Conservation (phyloP, 345 rosid species). For the Citrus unshiu region DNA sequence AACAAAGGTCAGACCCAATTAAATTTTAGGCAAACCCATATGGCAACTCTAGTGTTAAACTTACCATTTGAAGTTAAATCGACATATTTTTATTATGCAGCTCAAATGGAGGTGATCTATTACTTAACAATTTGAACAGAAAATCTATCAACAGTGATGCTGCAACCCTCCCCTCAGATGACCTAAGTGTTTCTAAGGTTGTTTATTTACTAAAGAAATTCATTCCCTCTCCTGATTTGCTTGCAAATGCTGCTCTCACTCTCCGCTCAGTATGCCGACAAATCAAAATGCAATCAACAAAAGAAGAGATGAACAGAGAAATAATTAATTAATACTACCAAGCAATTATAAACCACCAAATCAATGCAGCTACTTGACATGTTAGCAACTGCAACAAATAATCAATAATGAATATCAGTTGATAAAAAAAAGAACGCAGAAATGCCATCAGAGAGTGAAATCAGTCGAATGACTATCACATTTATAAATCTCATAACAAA, state of each 20-base stretch:
- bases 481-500: not conserved
- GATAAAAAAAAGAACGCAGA: not conserved
- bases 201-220: not conserved
- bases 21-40: not conserved
- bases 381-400: not conserved
- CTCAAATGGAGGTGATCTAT: not conserved
- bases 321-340: not conserved
- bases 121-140: not conserved
- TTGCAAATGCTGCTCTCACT: not conserved
- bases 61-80: not conserved
- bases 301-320: not conserved
- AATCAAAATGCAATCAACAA: not conserved
- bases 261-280: not conserved
- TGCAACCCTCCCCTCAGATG: not conserved
- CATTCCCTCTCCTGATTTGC: not conserved
- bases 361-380: not conserved
- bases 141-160: not conserved
- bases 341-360: not conserved
- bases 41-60: not conserved
- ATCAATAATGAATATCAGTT: not conserved
- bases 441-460: not conserved
- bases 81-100: not conserved
- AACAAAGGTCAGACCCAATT: not conserved
- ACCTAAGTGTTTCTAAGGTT: not conserved
- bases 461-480: not conserved